Base-by-base conservation (phyloP, 2,329 filamentous ascomycete genomes). In the Botrytis cinerea region DNA sequence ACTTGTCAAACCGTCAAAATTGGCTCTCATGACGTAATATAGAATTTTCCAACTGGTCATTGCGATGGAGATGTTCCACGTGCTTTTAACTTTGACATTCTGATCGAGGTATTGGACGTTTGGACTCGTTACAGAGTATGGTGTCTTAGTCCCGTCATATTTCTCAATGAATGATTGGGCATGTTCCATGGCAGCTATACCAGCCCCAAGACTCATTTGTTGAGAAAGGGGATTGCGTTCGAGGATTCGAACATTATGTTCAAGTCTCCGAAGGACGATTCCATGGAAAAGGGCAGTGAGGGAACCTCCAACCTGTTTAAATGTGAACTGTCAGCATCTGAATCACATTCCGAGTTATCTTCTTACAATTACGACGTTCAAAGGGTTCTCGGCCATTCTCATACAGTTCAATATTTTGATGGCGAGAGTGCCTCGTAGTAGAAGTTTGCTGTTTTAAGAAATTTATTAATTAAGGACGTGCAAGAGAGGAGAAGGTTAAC, bases 1-100 rank as follows among this genome's bases (percentile, higher is more conserved):
- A 73, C 73, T 74, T 43, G 48, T 67, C 22, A 72, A 38, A 1
- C 76, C 75, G 70, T 79, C 77, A 54, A 79, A 78, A 68, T 76
- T 76, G 14, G 75, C 74, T 43, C 76, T 59, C 43, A 78, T 40
- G 8, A 75, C 22, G 38, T 73, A 73, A 32, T 78, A 79, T 10
- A 76, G 38, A 8, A 75, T 48, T 43, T 75, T 74, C 75, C 75
- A 77, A 62, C 74, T 78, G 2, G 60, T 66, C 60, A 22, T 71
- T 14, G 35, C 46, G 18, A 57, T 8, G 20, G 46, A 35, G 7
- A 57, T 1, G 45, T 71, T 57, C 46, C 70, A 71, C 2, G 60
- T 66, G 22, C 60, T 71, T 66, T 71, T 66, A 20, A 64, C 10
- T 28, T 57, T 66, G 20, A 64, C 45, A 7, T 25, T 16, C 7